Conservation (phyloP, 495 filamentous ascomycete genomes). For the Coniosporium apollinis region DNA sequence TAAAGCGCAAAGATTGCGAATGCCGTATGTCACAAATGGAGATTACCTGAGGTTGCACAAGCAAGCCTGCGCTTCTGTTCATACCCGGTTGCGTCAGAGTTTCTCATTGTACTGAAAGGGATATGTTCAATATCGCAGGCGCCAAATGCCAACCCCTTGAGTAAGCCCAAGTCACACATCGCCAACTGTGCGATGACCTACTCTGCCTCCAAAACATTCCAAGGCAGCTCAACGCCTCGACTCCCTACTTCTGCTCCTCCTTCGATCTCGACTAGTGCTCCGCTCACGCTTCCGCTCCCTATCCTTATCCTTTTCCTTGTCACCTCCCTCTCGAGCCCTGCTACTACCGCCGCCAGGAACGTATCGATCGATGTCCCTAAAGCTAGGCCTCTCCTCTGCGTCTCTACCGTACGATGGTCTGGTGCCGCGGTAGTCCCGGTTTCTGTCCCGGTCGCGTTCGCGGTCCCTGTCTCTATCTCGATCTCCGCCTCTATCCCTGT, state of each 20-base stretch:
- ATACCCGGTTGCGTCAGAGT: no score
- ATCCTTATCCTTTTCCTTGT: constrained; percentile 1
- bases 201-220: no score
- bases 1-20: no score
- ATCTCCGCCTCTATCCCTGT: constrained; percentile 7
- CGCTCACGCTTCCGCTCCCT: constrained; percentile 7
- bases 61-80: no score
- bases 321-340: constrained; percentile 1
- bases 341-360: constrained; percentile 12
- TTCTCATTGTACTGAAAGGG: no score
- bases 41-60: no score
- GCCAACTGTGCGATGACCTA: no score
- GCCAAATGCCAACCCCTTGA: no score
- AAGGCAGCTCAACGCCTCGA: constrained; percentile 1
- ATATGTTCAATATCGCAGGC: no score
- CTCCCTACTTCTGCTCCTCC: neutral
- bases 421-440: neutral
- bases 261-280: constrained; percentile 10
- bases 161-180: no score
- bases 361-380: constrained; percentile 20
- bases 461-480: constrained; percentile 2
- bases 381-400: constrained; percentile 4
- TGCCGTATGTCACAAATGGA: no score
- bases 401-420: constrained; percentile 1
- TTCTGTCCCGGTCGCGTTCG: neutral